Evolutionary conservation across 768 basidiomycete species (phyloP).

Genomic region (Pisolithus tinctorius): DNA sequence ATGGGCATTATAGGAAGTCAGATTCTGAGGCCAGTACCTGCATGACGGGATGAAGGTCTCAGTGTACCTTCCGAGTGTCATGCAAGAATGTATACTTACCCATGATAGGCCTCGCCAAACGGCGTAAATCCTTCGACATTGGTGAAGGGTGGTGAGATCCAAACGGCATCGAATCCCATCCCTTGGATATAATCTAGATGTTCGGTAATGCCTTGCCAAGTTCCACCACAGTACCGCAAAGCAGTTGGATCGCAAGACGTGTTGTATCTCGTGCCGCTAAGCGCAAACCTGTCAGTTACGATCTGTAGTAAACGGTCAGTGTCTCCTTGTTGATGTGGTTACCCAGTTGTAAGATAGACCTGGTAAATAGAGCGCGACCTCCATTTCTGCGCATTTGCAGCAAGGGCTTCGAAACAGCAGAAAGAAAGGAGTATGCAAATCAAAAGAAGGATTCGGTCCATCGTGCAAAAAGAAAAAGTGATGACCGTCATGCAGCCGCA

Average conservation of each 20-base stretch:
- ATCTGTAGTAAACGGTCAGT: slow-evolving; percentile 23
- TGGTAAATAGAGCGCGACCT: slow-evolving; percentile 51
- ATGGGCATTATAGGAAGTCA: slow-evolving; percentile 42
- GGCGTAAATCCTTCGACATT: slow-evolving; percentile 43
- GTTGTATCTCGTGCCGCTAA: slow-evolving; percentile 30
- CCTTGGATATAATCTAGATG: slow-evolving; percentile 58
- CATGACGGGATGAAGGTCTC: not conserved
- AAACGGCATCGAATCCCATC: slow-evolving; percentile 57
- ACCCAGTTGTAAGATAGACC: slow-evolving; percentile 16
- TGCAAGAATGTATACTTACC: slow-evolving; percentile 22
- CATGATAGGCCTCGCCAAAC: slow-evolving; percentile 53
- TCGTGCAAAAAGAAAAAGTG: no score
- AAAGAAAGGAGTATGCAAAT: not conserved
- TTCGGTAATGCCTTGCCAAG: slow-evolving; percentile 43
- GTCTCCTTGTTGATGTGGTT: not conserved
- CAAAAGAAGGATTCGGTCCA: no score
- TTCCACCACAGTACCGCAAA: slow-evolving; percentile 52
- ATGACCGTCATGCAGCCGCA: no score
- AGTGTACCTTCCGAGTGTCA: not conserved
- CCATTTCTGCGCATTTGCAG: slow-evolving; percentile 43
- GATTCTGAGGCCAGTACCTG: slow-evolving; percentile 47
- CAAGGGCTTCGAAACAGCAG: slow-evolving; percentile 10
- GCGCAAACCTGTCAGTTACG: slow-evolving; percentile 57
- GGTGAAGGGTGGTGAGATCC: slow-evolving; percentile 50
- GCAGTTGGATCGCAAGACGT: slow-evolving; percentile 39